Base-by-base conservation (phyloP, 306 rosid genomes). In the Casuarina glauca region DNA sequence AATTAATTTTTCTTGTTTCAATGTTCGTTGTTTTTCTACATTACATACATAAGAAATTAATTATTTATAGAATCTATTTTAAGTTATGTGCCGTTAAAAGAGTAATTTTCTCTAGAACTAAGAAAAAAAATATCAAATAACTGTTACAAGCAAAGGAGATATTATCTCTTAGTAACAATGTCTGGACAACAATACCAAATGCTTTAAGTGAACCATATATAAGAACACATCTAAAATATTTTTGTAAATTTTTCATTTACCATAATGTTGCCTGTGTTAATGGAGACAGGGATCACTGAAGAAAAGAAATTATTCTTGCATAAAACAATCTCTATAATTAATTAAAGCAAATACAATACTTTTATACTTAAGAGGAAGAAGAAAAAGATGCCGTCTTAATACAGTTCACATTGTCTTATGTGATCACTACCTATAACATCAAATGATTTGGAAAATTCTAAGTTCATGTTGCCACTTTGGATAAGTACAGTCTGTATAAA, bases 301-400 rank as follows among this genome's bases (percentile, higher is more conserved):
- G 70, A 88, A 89, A 87, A 90, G 86, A 84, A 94, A 88, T 80
- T 92, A 94, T 69, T 94, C 97, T 97, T 94, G 93, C 89, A 80
- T 49, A 35, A 8, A 17, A 79, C 55, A 80, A 74, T 67, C 53
- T 78, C 36, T 41, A 68, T 45, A 62, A 72, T 39, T 53, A 36
- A 58, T 76, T 20, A 78, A 50, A 9, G 75, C 54, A 39, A n/a
- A 9, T 20, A 20, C 26, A 20, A 20, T 20, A 20, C 26, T 20
- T 20, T 20, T 20, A 20, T 20, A 0, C 26, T 20, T 20, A 20
- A 20, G 0, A 20, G 26, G 26, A 20, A 20, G 26, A 20, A 20
- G 26, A 20, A 20, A 20, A 20, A 20, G 26, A 20, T 20, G 26
- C 26, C 26, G 26, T 20, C 26, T 20, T 20, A 20, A 20, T 20